Percentiles rank a stretch among this genome's conserved stretches.
Conservation (phyloP, 139 green algal genomes). For the Chlamydomonas sphaeroides region DNA sequence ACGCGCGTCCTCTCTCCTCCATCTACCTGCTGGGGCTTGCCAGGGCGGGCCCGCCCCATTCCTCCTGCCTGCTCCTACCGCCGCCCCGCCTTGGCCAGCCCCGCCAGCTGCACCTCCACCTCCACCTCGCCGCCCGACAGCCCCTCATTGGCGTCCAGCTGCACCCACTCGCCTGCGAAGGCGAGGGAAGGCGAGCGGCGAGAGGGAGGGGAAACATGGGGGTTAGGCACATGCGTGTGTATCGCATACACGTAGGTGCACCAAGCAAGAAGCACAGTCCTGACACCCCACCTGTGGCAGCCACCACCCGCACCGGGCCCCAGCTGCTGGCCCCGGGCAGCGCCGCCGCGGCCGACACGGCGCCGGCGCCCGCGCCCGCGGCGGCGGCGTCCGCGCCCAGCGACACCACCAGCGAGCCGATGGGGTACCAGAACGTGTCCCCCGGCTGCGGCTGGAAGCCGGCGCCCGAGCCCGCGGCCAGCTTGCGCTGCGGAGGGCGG, state of each 20-base stretch:
- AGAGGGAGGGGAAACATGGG: no score
- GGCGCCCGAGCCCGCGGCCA: background rate
- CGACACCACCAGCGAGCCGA: slow-evolving; percentile 9
- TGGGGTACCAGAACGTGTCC: slow-evolving; percentile 30
- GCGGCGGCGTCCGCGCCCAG: background rate
- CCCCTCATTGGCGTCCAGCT: slow-evolving; percentile 30
- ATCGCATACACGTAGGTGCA: no score
- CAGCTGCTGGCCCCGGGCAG: slow-evolving; percentile 11
- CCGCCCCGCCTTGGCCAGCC: background rate
- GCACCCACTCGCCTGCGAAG: slow-evolving; percentile 29
- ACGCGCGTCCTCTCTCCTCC: no score
- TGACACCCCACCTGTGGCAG: no score
- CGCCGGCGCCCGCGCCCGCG: background rate
- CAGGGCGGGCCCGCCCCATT: no score
- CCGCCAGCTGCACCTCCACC: slow-evolving; percentile 26
- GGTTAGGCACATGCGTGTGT: no score
- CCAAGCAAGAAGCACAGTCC: no score
- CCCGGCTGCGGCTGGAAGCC: background rate
- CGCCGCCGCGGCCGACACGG: background rate
- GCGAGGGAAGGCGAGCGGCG: no score
- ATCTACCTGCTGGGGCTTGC: no score
- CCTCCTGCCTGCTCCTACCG: background rate
- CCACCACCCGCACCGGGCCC: slow-evolving; percentile 25
- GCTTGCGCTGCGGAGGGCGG: no score
- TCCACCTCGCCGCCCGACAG: background rate